phyloP scores from a whole-genome alignment of 1,284 basidiomycete species.

The Sporisorium scitamineum region DNA sequence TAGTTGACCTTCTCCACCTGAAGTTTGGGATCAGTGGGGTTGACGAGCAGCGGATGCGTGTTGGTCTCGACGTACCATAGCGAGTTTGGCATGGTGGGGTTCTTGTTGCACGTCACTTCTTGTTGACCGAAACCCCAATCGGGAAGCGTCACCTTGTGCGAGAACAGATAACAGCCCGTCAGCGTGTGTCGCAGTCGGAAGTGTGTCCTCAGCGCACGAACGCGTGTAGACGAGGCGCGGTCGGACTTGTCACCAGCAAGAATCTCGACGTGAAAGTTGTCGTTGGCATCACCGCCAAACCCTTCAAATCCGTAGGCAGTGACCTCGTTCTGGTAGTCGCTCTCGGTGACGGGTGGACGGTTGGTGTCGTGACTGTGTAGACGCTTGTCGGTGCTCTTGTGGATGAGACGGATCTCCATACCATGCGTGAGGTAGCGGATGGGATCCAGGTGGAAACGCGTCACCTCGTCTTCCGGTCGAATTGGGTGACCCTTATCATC shows the following conservation, averaged over 20 bases:
- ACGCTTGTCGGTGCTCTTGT: slow-evolving; percentile 83
- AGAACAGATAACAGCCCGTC: slow-evolving; percentile 95
- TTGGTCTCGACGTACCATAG: slow-evolving; percentile 95
- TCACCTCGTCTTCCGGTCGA: slow-evolving; percentile 51
- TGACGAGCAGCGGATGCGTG: slow-evolving; percentile 73
- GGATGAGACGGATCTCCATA: slow-evolving; percentile 84
- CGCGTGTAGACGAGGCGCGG: slow-evolving; percentile 72
- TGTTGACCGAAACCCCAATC: slow-evolving; percentile 99
- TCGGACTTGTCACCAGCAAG: slow-evolving; percentile 74
- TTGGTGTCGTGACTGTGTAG: slow-evolving; percentile 90
- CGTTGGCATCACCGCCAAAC: slow-evolving; percentile 89
- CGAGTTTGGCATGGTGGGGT: slow-evolving; percentile 88
- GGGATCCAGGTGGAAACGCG: slow-evolving; percentile 70
- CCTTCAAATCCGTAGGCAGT: slow-evolving; percentile 90
- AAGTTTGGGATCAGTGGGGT: slow-evolving; percentile 23
- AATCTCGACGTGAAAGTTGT: slow-evolving; percentile 95
- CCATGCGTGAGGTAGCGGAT: slow-evolving; percentile 78
- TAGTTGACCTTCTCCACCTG: slow-evolving; percentile 76
- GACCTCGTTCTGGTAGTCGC: slow-evolving; percentile 99
- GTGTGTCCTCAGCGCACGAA: slow-evolving; percentile 83
- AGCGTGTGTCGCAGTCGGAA: slow-evolving; percentile 87
- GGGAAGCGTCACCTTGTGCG: slow-evolving; percentile 95
- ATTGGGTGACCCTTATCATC: slow-evolving; percentile 62
- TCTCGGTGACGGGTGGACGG: slow-evolving; percentile 94
- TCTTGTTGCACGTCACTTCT: slow-evolving; percentile 96